Base-by-base conservation (phyloP, 805 yeast genomes). In the Candida silvicultrix region DNA sequence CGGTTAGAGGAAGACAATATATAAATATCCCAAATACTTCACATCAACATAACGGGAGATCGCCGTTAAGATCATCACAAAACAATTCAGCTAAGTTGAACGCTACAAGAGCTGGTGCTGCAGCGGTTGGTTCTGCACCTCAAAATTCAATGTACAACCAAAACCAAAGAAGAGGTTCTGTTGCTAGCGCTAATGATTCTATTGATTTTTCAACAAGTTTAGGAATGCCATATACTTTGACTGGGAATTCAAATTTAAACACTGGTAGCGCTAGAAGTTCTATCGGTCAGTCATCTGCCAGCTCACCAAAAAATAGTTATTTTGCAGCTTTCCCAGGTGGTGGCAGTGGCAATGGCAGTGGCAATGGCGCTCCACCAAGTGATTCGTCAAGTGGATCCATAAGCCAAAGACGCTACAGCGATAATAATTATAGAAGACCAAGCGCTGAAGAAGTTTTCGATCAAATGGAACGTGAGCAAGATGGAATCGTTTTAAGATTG, bases 391-490 rank as follows among this genome's bases (percentile, higher is more conserved):
- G 31, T 28, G 16, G 25, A 18, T 19, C 16, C 5, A 21, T 23
- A 5, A 15, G n/a, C 23, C 18, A n/a, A 19, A 49, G 59, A 44
- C 54, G 58, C 25, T 53, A 49, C 41, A 49, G 55, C 21, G 59
- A 56, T 38, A 45, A 46, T 4, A 16, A 49, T 16, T 39, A 43
- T 14, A 50, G 54, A 44, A 43, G 56, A 38, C 61, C 67, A 36
- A 66, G 65, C 35, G 67, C 71, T 9, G 82, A 74, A 25, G 75
- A 77, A 49, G 68, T 77, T 18, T 72, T 80, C 35, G 81, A 80
- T 56, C 58, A 71, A 32, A 77, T 84, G 81, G 90, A 84, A 55
- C 70, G 80, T 44, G 89, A 84, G 62, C 89, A 84, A 59, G 90
- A 84, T 56, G 87, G 85, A 2, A 80, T 83, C 21, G 89, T 83